Percentiles rank a stretch among this genome's conserved stretches.
Evolutionary conservation across 169 alveolate genomes (phyloP).

Genomic region (Blepharisma undulans): DNA sequence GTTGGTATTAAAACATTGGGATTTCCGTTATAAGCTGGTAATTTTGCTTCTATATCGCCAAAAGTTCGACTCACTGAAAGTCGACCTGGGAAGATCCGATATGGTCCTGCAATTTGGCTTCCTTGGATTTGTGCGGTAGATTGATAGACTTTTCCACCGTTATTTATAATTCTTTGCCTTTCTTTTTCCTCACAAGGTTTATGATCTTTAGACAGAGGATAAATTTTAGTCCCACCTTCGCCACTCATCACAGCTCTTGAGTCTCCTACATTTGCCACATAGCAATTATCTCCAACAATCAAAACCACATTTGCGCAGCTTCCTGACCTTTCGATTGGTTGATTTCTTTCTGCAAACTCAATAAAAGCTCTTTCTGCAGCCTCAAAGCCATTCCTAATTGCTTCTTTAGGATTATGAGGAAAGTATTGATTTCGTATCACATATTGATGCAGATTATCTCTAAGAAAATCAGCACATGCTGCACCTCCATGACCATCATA

Average conservation of each 20-base stretch:
- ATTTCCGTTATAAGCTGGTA: constrained; percentile 69
- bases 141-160: constrained; percentile 75
- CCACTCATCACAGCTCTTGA: constrained; percentile 82
- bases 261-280: constrained; percentile 89
- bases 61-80: constrained; percentile 77
- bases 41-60: constrained; percentile 82
- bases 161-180: constrained; percentile 65
- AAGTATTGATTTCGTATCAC: constrained; percentile 54
- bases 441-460: constrained; percentile 78
- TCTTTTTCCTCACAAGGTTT: constrained; percentile 80
- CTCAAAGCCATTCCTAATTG: constrained; percentile 71
- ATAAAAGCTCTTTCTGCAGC: constrained; percentile 68
- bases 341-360: constrained; percentile 38
- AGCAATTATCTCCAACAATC: constrained; percentile 67
- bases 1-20: constrained; percentile 66
- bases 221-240: constrained; percentile 58
- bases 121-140: not conserved
- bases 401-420: constrained; percentile 82
- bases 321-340: constrained; percentile 74
- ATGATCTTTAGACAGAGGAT: constrained; percentile 76
- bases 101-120: constrained; percentile 64
- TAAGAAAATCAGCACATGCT: constrained; percentile 83
- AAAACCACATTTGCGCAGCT: constrained; percentile 72
- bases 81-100: constrained; percentile 87
- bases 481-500: constrained; percentile 93